Evolutionary conservation across 805 yeast species (phyloP).

Genomic region (Yarrowia sp.): DNA sequence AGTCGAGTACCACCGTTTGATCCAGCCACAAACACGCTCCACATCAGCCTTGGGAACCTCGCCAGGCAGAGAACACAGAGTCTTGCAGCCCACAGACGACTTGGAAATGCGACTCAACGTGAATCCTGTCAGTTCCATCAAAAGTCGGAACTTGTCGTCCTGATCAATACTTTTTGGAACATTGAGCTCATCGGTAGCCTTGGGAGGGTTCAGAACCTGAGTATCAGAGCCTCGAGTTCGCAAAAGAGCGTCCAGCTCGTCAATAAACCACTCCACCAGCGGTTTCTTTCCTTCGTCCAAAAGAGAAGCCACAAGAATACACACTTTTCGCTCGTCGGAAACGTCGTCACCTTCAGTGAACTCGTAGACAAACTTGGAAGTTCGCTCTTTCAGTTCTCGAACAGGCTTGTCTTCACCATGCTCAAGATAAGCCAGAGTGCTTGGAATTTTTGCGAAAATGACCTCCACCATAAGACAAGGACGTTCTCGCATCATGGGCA

Average conservation of each 20-base stretch:
- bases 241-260: constrained; percentile 29
- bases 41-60: background rate
- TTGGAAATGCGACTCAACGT: background rate
- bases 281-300: constrained; percentile 45
- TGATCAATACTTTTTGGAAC: constrained; percentile 26
- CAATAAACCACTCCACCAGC: constrained; percentile 46
- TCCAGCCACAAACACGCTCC: constrained; percentile 40
- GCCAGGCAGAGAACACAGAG: background rate
- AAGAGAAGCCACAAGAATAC: constrained; percentile 50
- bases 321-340: constrained; percentile 48
- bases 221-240: constrained; percentile 34
- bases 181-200: background rate
- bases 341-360: constrained; percentile 30
- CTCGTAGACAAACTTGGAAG: constrained; percentile 34
- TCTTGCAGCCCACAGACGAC: constrained; percentile 4
- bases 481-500: constrained; percentile 46
- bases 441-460: constrained; percentile 53
- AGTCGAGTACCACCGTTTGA: background rate
- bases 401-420: constrained; percentile 53
- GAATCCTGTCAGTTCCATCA: constrained; percentile 47
- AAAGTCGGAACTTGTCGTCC: constrained; percentile 49
- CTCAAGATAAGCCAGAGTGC: constrained; percentile 51
- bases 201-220: constrained; percentile 33
- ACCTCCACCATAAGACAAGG: constrained; percentile 61
- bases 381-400: constrained; percentile 26